Conservation (phyloP, 768 basidiomycete species). For the Termitomyces sp. region DNA sequence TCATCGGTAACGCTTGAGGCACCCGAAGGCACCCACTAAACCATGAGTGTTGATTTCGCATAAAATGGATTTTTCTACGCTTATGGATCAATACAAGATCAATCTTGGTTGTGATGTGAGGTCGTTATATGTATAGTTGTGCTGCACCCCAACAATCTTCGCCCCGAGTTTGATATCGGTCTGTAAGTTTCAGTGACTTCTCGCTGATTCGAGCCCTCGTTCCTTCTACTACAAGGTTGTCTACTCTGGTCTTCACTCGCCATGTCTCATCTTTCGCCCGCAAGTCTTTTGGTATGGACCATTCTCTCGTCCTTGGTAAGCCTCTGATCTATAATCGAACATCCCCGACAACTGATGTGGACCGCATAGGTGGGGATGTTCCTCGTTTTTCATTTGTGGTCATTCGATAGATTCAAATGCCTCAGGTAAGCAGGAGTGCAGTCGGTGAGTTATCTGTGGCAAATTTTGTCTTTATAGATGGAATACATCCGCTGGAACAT, state of each 20-base stretch:
- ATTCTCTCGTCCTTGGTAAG: slow-evolving; percentile 49
- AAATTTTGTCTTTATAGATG: slow-evolving; percentile 38
- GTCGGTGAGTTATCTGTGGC: neutral
- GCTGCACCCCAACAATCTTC: neutral
- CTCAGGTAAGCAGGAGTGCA: slow-evolving; percentile 42
- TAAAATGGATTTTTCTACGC: too few relatives aligned
- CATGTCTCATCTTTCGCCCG: slow-evolving; percentile 71
- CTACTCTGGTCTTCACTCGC: slow-evolving; percentile 6
- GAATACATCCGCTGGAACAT: too few relatives aligned
- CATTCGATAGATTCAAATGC: slow-evolving; percentile 76
- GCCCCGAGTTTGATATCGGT: neutral
- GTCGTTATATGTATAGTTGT: slow-evolving; percentile 8
- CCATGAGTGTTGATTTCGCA: slow-evolving; percentile 10
- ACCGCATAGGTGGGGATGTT: slow-evolving; percentile 53
- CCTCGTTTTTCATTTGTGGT: slow-evolving; percentile 72
- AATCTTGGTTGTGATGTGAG: slow-evolving; percentile 11
- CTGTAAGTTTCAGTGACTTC: slow-evolving; percentile 4
- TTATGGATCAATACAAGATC: too few relatives aligned
- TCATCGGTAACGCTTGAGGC: neutral
- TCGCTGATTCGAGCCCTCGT: slow-evolving; percentile 22
- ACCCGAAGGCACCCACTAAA: too few relatives aligned
- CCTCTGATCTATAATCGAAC: slow-evolving; percentile 3
- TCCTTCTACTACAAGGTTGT: neutral
- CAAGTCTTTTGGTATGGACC: slow-evolving; percentile 67
- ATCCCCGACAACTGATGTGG: neutral